Base-by-base conservation (phyloP, 345 rosid species). In the Cochlearia excelsa region DNA sequence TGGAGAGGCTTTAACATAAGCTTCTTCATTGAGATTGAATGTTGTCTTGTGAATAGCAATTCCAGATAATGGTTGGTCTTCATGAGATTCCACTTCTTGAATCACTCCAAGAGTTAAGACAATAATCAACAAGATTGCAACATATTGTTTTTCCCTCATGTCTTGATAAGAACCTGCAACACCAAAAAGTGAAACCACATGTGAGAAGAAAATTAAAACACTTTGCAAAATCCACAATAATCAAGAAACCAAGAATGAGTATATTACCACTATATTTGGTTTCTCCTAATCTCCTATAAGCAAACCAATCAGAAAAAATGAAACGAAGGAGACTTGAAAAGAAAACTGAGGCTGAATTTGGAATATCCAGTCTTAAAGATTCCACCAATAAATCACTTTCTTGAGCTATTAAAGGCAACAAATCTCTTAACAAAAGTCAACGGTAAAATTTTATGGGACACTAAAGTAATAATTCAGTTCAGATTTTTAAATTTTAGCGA, bases 1-100 rank as follows among this genome's bases (percentile, higher is more conserved):
- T 43, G 87, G 87, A 41, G 78, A 81, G 38, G 80, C 81, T 72
- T 74, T 78, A 53, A 85, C 57, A 68, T 54, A 66, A 74, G 93
- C 86, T 41, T 59, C 33, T 9, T 43, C 66, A 42, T 55, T 47
- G 64, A 81, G 72, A 53, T 76, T 38, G 10, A 68, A 65, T 7
- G 46, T 66, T 16, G 80, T 65, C 54, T 63, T 70, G 26, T 77
- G 80, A 56, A 83, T 61, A 41, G 76, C 78, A 67, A 85, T 81
- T 51, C 48, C 73, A 9, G 87, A 80, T 35, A 85, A 74, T 30
- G 89, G 87, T 37, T 85, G 81, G 29, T 63, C 82, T 52, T 71
- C 66, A 78, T 85, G 82, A 30, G 83, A 77, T 33, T 38, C 54
- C 54, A 70, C 78, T 68, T 46, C 51, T 75, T 70, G 78, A 75